Conservation (phyloP, 164 flowering plant genomes). For the Stephania yunnanensis region DNA sequence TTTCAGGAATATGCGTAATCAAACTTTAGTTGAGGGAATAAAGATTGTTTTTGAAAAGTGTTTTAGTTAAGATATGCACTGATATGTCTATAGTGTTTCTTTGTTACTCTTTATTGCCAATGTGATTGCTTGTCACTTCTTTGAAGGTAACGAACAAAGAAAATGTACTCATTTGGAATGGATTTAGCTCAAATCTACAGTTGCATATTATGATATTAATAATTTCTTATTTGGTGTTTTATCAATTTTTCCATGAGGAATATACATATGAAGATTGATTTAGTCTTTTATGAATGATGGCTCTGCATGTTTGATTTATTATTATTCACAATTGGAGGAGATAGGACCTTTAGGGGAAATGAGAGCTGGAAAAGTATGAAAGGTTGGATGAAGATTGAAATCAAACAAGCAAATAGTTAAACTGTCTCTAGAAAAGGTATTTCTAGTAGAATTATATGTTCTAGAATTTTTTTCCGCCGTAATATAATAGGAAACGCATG, state of each 20-base stretch:
- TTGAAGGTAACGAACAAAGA: too few relatives aligned
- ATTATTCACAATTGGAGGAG: conserved; percentile 40
- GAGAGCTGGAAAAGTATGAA: too few relatives aligned
- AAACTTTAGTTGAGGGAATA: conserved; percentile 23
- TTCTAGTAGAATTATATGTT: too few relatives aligned
- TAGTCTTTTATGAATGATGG: background rate
- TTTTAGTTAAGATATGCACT: conserved; percentile 68
- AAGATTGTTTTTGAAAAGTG: conserved; percentile 22
- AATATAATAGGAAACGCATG: conserved; percentile 56
- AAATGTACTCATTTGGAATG: background rate
- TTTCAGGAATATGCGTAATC: conserved; percentile 29
- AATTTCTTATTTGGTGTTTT: background rate
- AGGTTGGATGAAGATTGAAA: too few relatives aligned
- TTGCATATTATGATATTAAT: background rate
- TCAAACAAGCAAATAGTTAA: too few relatives aligned
- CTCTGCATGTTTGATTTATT: conserved; percentile 4
- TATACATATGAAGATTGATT: background rate
- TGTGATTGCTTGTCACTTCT: too few relatives aligned
- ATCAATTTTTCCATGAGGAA: background rate
- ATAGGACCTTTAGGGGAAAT: too few relatives aligned
- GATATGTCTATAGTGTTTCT: conserved; percentile 88
- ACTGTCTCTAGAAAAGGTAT: too few relatives aligned
- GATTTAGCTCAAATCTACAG: conserved; percentile 3
- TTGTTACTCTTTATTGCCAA: background rate
- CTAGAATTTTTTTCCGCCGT: too few relatives aligned